Percentiles rank a stretch among this genome's conserved stretches.
Conservation (phyloP, 139 green algal species). For the Trebouxia sp. region DNA sequence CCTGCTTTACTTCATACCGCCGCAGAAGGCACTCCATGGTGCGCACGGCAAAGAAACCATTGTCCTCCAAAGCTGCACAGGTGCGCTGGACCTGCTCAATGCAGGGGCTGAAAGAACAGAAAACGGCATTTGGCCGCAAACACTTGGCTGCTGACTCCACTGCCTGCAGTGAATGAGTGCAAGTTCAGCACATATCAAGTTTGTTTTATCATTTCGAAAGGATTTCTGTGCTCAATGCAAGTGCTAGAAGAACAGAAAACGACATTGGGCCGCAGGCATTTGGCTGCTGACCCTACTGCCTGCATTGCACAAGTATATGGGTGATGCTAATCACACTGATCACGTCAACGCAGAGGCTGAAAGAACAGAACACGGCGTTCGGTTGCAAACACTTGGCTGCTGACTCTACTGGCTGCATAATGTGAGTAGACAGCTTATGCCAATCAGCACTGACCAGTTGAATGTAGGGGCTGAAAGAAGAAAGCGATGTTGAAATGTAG, state of each 20-base stretch:
- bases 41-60: constrained; percentile 71
- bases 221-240: no score
- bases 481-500: no score
- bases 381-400: constrained; percentile 67
- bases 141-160: constrained; percentile 66
- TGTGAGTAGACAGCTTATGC: no score
- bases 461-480: no score
- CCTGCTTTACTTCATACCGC: constrained; percentile 70
- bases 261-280: no score
- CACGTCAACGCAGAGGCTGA: constrained; percentile 99
- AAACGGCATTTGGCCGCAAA: constrained; percentile 70
- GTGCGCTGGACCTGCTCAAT: constrained; percentile 98
- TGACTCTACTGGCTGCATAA: constrained; percentile 61
- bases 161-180: constrained; percentile 43
- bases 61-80: constrained; percentile 56
- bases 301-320: no score
- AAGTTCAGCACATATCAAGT: background rate
- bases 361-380: constrained; percentile 86
- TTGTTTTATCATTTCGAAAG: no score
- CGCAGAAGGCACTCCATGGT: constrained; percentile 87
- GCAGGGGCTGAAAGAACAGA: constrained; percentile 97
- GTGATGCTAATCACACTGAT: no score
- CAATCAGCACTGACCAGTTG: background rate
- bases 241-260: no score
- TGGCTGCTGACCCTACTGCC: no score